Evolutionary conservation across 805 yeast genomes (phyloP), one percentile per base, ranked within the genome.

Genomic region (Candida caryicola): DNA sequence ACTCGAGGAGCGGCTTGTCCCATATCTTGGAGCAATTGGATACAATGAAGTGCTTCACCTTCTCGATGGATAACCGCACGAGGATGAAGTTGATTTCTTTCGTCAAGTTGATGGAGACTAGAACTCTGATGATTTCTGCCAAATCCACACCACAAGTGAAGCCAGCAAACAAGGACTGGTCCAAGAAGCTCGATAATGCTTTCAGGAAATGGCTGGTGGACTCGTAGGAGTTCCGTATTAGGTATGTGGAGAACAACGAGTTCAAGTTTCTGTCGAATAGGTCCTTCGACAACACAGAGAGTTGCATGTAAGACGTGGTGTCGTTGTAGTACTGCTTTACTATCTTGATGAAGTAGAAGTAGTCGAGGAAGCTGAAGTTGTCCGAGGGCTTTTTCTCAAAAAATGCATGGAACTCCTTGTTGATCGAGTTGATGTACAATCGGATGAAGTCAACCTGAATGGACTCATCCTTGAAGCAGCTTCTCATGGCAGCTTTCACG

Each of bases 41-140:
- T 2, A 41, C 34, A 4, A 74, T 59, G 40, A 59, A 57, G 4
- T 41, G 32, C 17, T 51, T 54, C n/a, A 77, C 69, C 26, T 59
- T 59, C 3, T 46, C 45, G 6, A 65, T 63, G 1, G 76, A 60
- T 7, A 73, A 45, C 14, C 62, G 56, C 8, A 73, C 60, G 3
- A 75, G 50, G 3, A 55, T 49, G 17, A 49, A 43, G 43, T 60
- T 54, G 17, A 61, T 37, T 26, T 53, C 56, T 29, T 54, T 44
- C 1, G 37, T 43, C 17, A 61, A 41, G 23, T 55, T 47, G 9
- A 61, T 44, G 12, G 54, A 45, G 19, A 47, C 33, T 28, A 58
- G 44, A 2, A 49, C 43, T 10, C 37, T 29, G 0, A 53, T 43
- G 17, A 46, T 33, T n/a, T 54, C 61, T 9, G 39, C 31, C 5